A percentile compares a stretch with the other conserved stretches of the same genome.
Conservation (phyloP, 345 rosid species). For the Clarkia xantiana region DNA sequence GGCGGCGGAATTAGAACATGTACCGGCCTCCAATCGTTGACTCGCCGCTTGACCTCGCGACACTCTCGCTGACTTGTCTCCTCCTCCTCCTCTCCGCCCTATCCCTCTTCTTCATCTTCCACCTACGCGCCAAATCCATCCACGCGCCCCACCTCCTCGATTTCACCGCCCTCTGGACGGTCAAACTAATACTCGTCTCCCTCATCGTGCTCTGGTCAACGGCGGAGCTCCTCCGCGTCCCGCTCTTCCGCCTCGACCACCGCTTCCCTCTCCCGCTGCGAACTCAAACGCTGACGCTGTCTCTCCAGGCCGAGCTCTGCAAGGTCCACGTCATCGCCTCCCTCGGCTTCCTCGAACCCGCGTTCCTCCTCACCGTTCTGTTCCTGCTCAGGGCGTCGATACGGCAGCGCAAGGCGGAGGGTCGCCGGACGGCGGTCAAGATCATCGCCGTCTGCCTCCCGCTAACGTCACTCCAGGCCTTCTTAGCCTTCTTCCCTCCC, state of each 20-base stretch:
- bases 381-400: constrained; percentile 44
- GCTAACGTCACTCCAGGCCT: constrained; percentile 20
- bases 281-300: constrained; percentile 4
- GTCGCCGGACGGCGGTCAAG: constrained; percentile 21
- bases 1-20: no score
- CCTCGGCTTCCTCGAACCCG: constrained; percentile 46
- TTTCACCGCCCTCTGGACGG: constrained; percentile 54
- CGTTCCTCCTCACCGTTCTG: constrained; percentile 37
- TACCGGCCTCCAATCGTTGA: constrained; percentile 13
- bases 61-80: constrained; percentile 16
- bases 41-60: constrained; percentile 23
- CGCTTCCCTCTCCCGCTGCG: constrained; percentile 10
- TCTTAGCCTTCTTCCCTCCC: constrained; percentile 13
- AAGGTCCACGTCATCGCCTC: constrained; percentile 33
- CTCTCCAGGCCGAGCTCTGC: constrained; percentile 22
- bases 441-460: constrained; percentile 37
- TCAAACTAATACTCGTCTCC: constrained; percentile 37
- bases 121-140: constrained; percentile 29
- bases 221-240: constrained; percentile 28
- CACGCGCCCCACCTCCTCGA: constrained; percentile 21
- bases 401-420: constrained; percentile 20
- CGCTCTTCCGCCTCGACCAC: constrained; percentile 19
- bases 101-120: constrained; percentile 31
- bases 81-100: constrained; percentile 33
- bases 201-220: constrained; percentile 34